These are phyloP conservation scores for Naganishia onofrii DNA, from an alignment of 768 basidiomycete species.

Conservation along the genomic window DNA sequence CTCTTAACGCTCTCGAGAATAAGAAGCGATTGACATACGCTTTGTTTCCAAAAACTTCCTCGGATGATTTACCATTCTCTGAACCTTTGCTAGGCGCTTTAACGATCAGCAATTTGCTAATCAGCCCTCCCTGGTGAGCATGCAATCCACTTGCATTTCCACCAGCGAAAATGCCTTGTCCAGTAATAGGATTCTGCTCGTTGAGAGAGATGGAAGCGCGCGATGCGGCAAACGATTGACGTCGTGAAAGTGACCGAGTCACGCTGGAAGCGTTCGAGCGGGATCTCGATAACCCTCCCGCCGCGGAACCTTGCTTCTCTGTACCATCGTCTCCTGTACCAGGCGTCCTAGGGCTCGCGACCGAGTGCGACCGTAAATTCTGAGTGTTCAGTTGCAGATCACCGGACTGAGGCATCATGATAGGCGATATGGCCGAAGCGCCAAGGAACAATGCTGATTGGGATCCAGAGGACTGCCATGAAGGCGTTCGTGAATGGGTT, in stretches of 20 bases:
- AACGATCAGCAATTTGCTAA: slow-evolving; percentile 47
- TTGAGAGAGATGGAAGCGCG: background rate
- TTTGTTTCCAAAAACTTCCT: background rate
- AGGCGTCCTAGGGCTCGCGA: background rate
- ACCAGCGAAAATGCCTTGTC: background rate
- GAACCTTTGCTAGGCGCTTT: slow-evolving; percentile 41
- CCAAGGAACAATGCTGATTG: slow-evolving; percentile 12
- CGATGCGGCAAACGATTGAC: slow-evolving; percentile 18
- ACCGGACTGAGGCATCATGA: background rate
- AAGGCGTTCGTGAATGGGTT: slow-evolving; percentile 23
- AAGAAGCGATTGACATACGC: background rate
- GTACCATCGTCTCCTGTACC: background rate
- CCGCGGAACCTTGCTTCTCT: background rate
- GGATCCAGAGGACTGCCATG: slow-evolving; percentile 23
- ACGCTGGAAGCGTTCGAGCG: slow-evolving; percentile 24
- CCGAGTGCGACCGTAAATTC: background rate
- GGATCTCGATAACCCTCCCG: slow-evolving; percentile 21
- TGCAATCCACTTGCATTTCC: slow-evolving; percentile 3
- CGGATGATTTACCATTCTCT: background rate
- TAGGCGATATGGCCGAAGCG: background rate
- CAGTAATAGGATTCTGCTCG: background rate
- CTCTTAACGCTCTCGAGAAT: background rate
- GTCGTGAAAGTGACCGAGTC: slow-evolving; percentile 18
- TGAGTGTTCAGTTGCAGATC: slow-evolving; percentile 3
- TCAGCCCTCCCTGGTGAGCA: slow-evolving; percentile 29